Base-by-base conservation (phyloP, 75 land plant species). In the Gnetum montanum region DNA sequence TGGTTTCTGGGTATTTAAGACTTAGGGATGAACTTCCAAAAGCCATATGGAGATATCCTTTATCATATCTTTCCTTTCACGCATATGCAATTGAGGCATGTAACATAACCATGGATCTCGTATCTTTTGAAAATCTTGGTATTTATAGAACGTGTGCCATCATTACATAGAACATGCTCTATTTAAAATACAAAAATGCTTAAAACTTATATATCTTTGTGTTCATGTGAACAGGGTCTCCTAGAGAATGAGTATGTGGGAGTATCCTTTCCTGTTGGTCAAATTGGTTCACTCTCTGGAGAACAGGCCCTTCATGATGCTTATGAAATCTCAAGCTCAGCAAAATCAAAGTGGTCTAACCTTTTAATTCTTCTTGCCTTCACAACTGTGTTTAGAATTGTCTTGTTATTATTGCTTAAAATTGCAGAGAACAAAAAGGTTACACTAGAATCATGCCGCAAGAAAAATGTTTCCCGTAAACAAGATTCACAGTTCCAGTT, bases 201-300 rank as follows among this genome's bases (percentile, higher is more conserved):
- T n/a, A n/a, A n/a, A n/a, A n/a, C n/a, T n/a, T n/a, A n/a, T n/a
- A n/a, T n/a, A n/a, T n/a, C n/a, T n/a, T n/a, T 53, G 31, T 34
- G 36, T 31, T 53, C 2, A 16, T 53, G 37, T 33, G 13, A 23
- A 28, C 71, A 85, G 90, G 90, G 90, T 5, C 74, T 86, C 1
- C 44, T 86, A 31, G 82, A 82, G 57, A 86, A 86, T 59, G 90
- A 86, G 48, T 86, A 86, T 48, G 47, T 64, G 15, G 83, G 83
- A 24, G 75, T 78, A 25, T 65, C 69, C 0, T 86, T 75, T 62
- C 71, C 90, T 3, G 82, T 72, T 35, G 80, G 86, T 30, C 71
- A 81, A 57, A 71, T 86, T n/a, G 66, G 86, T 25, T 44, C 56
- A 28, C 70, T 81, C 33, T 28, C 79, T 34, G 82, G 86, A 8